These are phyloP conservation scores for Stagonosporopsis rhizophila DNA, from an alignment of 2,329 filamentous ascomycete species.

Conservation along the genomic window DNA sequence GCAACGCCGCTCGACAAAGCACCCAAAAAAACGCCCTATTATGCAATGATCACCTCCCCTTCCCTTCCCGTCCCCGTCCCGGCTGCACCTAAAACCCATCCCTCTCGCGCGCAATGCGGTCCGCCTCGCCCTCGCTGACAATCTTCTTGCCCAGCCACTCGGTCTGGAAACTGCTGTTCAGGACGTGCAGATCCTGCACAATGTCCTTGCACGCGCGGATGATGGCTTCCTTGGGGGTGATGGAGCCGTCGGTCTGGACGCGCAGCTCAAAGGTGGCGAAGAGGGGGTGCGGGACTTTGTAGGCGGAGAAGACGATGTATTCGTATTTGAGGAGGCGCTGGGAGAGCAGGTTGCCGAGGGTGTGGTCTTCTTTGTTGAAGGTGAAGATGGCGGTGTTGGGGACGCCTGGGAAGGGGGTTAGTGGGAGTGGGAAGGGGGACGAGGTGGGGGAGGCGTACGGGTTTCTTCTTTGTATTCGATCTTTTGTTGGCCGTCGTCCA, in stretches of 20 bases:
- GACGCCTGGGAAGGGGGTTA: slow-evolving; percentile 68
- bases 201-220: slow-evolving; percentile 81
- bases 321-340: slow-evolving; percentile 84
- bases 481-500: slow-evolving; percentile 89
- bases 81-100: slow-evolving; percentile 39
- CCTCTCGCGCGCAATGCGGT: slow-evolving; percentile 41
- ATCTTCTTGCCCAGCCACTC: slow-evolving; percentile 61
- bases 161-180: slow-evolving; percentile 89
- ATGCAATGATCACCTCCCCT: too few relatives aligned
- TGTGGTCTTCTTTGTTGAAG: slow-evolving; percentile 97
- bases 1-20: too few relatives aligned
- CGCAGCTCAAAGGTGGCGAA: slow-evolving; percentile 70
- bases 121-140: slow-evolving; percentile 45
- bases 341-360: slow-evolving; percentile 86
- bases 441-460: slow-evolving; percentile 63
- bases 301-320: slow-evolving; percentile 88
- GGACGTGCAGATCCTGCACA: slow-evolving; percentile 77
- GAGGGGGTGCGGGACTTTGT: slow-evolving; percentile 69
- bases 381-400: slow-evolving; percentile 95
- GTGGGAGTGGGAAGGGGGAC: background rate
- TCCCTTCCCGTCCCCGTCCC: too few relatives aligned
- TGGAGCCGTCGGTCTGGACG: slow-evolving; percentile 87
- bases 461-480: slow-evolving; percentile 88
- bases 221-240: slow-evolving; percentile 89
- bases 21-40: too few relatives aligned